Conservation (phyloP, 2,329 filamentous ascomycete species). For the Aurifilum marmelostoma region DNA sequence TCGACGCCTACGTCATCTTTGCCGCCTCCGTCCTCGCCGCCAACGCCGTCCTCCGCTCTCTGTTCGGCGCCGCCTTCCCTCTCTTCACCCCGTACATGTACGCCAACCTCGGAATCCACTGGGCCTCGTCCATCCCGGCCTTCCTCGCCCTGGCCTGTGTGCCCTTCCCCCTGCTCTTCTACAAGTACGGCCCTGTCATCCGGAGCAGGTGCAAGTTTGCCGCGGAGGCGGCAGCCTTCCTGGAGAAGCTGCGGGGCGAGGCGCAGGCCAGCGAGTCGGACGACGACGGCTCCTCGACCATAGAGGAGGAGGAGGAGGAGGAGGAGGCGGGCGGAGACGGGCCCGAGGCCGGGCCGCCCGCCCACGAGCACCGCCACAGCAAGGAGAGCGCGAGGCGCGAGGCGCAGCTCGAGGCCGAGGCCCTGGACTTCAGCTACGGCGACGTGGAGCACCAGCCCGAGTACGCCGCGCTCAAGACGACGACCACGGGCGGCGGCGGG, state of each 20-base stretch:
- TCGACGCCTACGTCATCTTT: constrained; percentile 74
- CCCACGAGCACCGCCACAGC: background rate
- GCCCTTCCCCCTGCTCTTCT: constrained; percentile 63
- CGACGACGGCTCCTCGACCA: background rate
- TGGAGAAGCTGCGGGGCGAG: constrained; percentile 11
- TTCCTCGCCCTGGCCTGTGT: constrained; percentile 66
- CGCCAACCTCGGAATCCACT: constrained; percentile 68
- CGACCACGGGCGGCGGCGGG: too few relatives aligned
- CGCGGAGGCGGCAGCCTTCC: constrained; percentile 40
- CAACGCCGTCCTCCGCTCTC: constrained; percentile 70
- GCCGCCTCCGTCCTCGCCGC: constrained; percentile 76
- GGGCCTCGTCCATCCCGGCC: constrained; percentile 73
- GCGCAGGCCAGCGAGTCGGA: constrained; percentile 2
- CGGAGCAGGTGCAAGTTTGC: constrained; percentile 59
- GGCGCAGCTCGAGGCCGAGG: constrained; percentile 18
- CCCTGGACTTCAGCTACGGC: constrained; percentile 14
- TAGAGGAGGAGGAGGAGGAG: background rate
- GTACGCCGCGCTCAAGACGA: background rate
- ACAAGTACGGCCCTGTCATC: constrained; percentile 58
- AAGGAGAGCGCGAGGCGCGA: background rate
- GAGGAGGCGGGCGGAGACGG: background rate
- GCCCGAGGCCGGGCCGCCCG: too few relatives aligned
- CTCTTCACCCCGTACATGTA: constrained; percentile 69
- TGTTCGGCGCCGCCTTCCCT: constrained; percentile 74
- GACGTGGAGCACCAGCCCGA: constrained; percentile 9